Evolutionary conservation across 345 rosid genomes (phyloP).

Genomic region (Eutrema yunnanense): DNA sequence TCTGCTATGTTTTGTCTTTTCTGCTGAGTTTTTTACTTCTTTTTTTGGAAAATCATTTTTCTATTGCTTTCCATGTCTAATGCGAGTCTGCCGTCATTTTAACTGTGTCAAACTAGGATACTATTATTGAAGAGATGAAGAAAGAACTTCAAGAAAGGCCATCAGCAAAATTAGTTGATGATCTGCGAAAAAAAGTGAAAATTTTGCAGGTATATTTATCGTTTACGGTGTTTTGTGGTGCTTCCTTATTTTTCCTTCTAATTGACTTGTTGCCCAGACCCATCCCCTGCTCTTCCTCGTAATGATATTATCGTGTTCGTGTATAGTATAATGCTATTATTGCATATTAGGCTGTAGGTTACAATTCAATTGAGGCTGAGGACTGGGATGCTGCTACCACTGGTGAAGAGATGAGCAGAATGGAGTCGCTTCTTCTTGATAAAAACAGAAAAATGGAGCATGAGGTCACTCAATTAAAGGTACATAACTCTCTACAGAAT

Average conservation of each 20-base stretch:
- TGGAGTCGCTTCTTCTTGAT: conserved; percentile 99
- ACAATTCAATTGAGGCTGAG: conserved; percentile 97
- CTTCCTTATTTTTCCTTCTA: neutral
- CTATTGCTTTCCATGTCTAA: conserved; percentile 5
- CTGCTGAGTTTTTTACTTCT: neutral
- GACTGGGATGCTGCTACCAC: conserved; percentile 96
- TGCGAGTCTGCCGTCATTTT: neutral
- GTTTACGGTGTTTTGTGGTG: neutral
- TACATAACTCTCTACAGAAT: conserved; percentile 19
- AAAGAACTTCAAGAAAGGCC: conserved; percentile 92
- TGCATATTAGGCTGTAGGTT: conserved; percentile 75
- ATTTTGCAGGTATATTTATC: conserved; percentile 68
- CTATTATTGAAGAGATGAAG: conserved; percentile 76
- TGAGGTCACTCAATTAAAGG: conserved; percentile 90
- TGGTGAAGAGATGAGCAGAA: conserved; percentile 96
- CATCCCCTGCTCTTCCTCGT: neutral
- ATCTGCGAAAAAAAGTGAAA: conserved; percentile 93
- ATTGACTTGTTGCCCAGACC: neutral
- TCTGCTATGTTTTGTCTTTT: neutral
- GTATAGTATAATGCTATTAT: neutral
- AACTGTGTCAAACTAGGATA: conserved; percentile 47
- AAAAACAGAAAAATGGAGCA: conserved; percentile 97
- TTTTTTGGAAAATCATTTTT: neutral
- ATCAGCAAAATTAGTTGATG: conserved; percentile 86
- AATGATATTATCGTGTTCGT: neutral